Percentiles rank a stretch among this genome's conserved stretches.
These are phyloP conservation scores for Penicillium longicatenatum DNA, from an alignment of 495 filamentous ascomycete genomes.

Conservation along the genomic window DNA sequence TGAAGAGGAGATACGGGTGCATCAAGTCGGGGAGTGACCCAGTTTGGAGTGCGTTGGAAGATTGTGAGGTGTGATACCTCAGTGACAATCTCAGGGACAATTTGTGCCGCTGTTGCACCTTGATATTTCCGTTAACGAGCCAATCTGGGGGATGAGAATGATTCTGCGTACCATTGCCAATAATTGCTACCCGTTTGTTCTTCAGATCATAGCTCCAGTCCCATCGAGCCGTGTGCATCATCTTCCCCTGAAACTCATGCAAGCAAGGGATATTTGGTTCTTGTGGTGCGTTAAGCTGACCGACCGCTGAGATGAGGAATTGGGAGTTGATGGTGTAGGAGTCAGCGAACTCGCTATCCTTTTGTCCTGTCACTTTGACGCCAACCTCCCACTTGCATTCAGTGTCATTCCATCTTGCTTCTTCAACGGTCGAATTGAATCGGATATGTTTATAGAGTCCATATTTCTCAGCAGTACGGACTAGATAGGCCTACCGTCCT, in stretches of 20 bases:
- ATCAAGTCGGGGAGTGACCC: conserved; percentile 57
- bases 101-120: conserved; percentile 72
- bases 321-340: conserved; percentile 52
- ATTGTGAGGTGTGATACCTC: conserved; percentile 57
- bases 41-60: conserved; percentile 70
- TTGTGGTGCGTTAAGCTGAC: conserved; percentile 60
- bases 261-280: conserved; percentile 63
- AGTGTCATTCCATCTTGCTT: conserved; percentile 58
- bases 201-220: conserved; percentile 48
- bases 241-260: conserved; percentile 53
- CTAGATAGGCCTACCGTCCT: conserved; percentile 54
- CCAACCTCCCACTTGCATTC: conserved; percentile 56
- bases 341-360: conserved; percentile 46
- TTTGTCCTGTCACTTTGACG: conserved; percentile 44
- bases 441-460: conserved; percentile 57
- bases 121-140: not conserved
- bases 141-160: no score
- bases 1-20: conserved; percentile 39
- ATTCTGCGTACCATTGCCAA: conserved; percentile 50
- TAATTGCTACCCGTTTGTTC: conserved; percentile 54
- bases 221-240: conserved; percentile 60
- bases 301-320: conserved; percentile 65
- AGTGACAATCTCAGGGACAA: conserved; percentile 64
- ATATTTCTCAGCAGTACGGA: conserved; percentile 58
- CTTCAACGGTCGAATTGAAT: conserved; percentile 54